phyloP scores from a whole-genome alignment of 805 yeast genomes.

The Gaillardinia entomophila region DNA sequence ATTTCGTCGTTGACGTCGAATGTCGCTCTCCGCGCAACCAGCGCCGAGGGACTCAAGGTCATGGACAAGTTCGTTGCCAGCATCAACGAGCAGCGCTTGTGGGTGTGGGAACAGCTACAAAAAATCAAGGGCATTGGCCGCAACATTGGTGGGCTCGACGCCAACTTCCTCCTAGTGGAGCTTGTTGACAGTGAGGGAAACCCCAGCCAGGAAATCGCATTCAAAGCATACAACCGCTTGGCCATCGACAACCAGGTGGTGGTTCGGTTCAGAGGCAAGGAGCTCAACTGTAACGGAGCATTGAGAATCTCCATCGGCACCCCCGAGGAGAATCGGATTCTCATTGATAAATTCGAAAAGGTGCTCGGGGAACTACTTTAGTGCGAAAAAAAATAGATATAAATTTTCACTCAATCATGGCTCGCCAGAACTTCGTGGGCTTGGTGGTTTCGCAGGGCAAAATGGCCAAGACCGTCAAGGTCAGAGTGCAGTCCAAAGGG shows the following conservation, averaged over 20 bases:
- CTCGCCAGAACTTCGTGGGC: conserved; percentile 86
- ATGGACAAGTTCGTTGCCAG: conserved; percentile 53
- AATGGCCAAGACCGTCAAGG: conserved; percentile 93
- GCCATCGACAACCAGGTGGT: conserved; percentile 77
- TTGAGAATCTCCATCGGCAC: conserved; percentile 88
- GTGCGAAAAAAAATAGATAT: no score
- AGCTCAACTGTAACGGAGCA: conserved; percentile 84
- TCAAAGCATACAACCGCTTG: conserved; percentile 55
- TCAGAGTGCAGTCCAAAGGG: conserved; percentile 72
- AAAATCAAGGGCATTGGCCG: conserved; percentile 60
- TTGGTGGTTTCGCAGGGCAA: conserved; percentile 94
- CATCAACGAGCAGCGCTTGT: conserved; percentile 50
- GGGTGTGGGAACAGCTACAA: conserved; percentile 49
- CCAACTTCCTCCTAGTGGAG: conserved; percentile 79
- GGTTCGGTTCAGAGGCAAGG: conserved; percentile 86
- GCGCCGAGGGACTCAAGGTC: conserved; percentile 44
- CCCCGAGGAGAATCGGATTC: conserved; percentile 55
- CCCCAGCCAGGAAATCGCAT: conserved; percentile 68
- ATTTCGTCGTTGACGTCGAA: conserved; percentile 76
- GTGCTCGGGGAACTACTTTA: no score
- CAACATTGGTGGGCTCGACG: conserved; percentile 76
- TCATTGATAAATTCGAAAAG: conserved; percentile 45
- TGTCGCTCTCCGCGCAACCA: conserved; percentile 70
- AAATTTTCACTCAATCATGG: conserved; percentile 49
- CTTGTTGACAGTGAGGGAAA: conserved; percentile 54